phyloP scores from a whole-genome alignment of 2,329 filamentous ascomycete species.

The Dactylonectria estremocensis region DNA sequence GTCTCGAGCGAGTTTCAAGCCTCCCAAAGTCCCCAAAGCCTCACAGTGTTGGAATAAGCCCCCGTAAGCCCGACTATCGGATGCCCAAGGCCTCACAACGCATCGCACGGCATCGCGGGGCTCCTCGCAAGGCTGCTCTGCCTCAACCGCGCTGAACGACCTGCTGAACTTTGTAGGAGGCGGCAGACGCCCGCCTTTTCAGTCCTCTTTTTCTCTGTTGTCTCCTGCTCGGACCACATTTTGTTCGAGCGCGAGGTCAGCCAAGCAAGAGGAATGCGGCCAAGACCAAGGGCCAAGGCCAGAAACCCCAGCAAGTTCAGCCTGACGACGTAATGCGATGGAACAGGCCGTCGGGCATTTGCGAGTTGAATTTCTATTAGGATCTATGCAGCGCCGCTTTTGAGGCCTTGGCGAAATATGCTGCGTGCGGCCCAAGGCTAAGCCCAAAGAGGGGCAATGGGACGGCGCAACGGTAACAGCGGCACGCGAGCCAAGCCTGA shows the following conservation, averaged over 20 bases:
- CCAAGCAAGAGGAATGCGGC: neutral
- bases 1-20: neutral
- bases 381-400: neutral
- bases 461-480: neutral
- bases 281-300: neutral
- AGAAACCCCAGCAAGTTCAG: constrained; percentile 4
- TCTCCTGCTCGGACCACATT: neutral
- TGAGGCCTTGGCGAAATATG: neutral
- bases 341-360: neutral
- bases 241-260: neutral
- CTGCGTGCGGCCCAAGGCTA: neutral
- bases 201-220: too few relatives aligned
- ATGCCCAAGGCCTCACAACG: neutral
- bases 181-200: too few relatives aligned
- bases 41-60: neutral
- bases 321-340: constrained; percentile 12
- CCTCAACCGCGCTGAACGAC: neutral
- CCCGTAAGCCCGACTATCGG: neutral
- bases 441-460: neutral
- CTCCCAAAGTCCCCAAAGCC: neutral
- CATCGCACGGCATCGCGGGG: neutral
- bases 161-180: too few relatives aligned
- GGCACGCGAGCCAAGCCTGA: constrained; percentile 2
- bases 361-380: neutral
- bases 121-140: constrained; percentile 1